Evolutionary conservation across 2,329 filamentous ascomycete genomes (phyloP), one percentile per base, ranked within the genome.

Genomic region (Nigrospora oryzae): DNA sequence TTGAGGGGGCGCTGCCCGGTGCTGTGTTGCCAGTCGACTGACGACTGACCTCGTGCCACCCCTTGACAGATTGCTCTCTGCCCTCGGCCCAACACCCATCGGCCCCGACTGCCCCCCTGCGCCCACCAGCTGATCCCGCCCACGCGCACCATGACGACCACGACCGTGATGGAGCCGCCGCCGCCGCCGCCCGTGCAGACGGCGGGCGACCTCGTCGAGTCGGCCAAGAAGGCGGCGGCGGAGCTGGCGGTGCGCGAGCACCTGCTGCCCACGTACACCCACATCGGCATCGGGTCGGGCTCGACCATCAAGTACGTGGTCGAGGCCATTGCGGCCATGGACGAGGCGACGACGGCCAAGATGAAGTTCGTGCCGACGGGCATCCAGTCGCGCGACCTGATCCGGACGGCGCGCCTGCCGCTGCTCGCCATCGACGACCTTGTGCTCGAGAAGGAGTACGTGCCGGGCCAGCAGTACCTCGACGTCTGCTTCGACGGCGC

Each of bases 401-500:
- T 98, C 58, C 77, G 88, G 49, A 70, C 75, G 40, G 87, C 89
- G 16, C 87, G 88, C 3, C 71, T 97, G 45, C 79, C 77, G 19
- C 81, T 93, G 12, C 79, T 89, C 44, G 81, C 82, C 53, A 86
- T 95, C 56, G 85, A 91, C 58, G 79, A 84, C 48, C 70, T 94
- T 14, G 84, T 86, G 1, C 61, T 73, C 36, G 73, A 74, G 44
- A 63, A 63, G 50, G 51, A 47, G 19, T 67, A 65, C 51, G 56
- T 55, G 46, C 66, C 68, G 32, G 63, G 70, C n/a, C 64, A 67
- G 38, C 59, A 66, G 47, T 66, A 82, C 60, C 75, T 98, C 28
- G 91, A 97, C 58, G 85, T 97, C 15, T 87, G 86, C 41, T 98
- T 98, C 62, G 93, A 98, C 60, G 93, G 93, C 44, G 93, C 93